phyloP scores from a whole-genome alignment of 345 rosid species.

The Isatis tinctoria region DNA sequence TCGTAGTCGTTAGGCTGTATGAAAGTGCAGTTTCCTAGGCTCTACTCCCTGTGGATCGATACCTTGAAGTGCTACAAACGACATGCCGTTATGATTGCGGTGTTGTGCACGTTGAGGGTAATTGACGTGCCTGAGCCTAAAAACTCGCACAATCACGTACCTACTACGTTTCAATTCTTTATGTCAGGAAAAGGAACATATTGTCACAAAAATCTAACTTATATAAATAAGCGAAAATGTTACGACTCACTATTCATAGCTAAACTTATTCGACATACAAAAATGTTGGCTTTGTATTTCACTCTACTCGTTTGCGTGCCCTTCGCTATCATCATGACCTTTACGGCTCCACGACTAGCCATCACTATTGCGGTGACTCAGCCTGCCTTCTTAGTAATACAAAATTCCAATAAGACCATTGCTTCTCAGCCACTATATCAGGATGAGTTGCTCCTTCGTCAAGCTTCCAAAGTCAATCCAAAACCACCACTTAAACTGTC shows the following conservation, averaged over 20 bases:
- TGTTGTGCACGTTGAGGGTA: too few species aligned
- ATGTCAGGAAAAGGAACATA: background rate
- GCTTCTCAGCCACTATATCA: constrained; percentile 29
- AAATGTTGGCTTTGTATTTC: constrained; percentile 27
- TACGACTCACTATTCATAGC: background rate
- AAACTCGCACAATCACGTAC: too few species aligned
- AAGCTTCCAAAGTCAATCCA: constrained; percentile 40
- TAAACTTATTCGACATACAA: background rate
- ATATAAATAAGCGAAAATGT: background rate
- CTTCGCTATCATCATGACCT: constrained; percentile 48
- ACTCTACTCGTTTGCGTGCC: constrained; percentile 62
- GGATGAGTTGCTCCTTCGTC: constrained; percentile 42
- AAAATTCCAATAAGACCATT: background rate
- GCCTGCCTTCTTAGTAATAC: background rate
- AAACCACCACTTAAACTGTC: constrained; percentile 21
- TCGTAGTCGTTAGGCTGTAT: too few species aligned
- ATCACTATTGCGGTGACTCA: constrained; percentile 17
- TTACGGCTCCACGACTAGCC: constrained; percentile 31
- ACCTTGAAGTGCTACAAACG: too few species aligned
- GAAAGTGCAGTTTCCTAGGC: too few species aligned
- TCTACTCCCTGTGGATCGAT: too few species aligned
- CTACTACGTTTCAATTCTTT: background rate
- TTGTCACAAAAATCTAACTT: background rate
- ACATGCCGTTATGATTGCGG: too few species aligned
- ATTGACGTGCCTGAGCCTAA: too few species aligned